Base-by-base conservation (phyloP, 164 flowering plant genomes). In the Liquidambar formosana region DNA sequence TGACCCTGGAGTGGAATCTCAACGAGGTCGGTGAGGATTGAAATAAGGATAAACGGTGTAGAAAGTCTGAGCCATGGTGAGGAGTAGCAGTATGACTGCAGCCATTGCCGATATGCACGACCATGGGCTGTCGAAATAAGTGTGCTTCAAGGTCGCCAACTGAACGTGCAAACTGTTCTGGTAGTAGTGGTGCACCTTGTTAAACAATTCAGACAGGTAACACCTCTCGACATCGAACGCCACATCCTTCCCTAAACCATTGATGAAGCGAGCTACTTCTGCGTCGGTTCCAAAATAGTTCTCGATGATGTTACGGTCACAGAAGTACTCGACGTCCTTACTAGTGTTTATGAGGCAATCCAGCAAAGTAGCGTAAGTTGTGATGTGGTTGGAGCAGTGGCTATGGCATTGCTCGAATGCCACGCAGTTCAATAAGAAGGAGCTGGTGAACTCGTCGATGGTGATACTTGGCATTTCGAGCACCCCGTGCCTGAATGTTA, bases 41-140 rank as follows among this genome's bases (percentile, higher is more conserved):
- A 69, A 48, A 65, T 72, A 78, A 41, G 69, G 6, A 1, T 49
- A 27, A 0, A 83, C 38, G 22, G 86, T 70, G 65, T 51, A 87
- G n/a, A 61, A 51, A 8, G 89, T 83, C 72, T 85, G 88, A 8
- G 53, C 53, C 11, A 82, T 15, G 23, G 88, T 80, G 45, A 87
- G 80, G 0, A 85, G 22, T 59, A 87, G 65, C 25, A 87, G 68
- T 1, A 85, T 61, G 1, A 77, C 12, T 0, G 89, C 89, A 38
- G 87, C 91, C 22, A 84, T 19, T 0, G 81, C 85, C 0, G 91
- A 81, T 3, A 87, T 75, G 49, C 82, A 81, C 0, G 89, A 85
- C 91, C 91, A 85, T 1, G 88, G 87, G 9, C 81, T 75, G 23
- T 62, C 75, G 51, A 85, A 85, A 64, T 84, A 85, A 0, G 77